phyloP scores from a whole-genome alignment of 257 asterid species.

The Solanum arcanum region DNA sequence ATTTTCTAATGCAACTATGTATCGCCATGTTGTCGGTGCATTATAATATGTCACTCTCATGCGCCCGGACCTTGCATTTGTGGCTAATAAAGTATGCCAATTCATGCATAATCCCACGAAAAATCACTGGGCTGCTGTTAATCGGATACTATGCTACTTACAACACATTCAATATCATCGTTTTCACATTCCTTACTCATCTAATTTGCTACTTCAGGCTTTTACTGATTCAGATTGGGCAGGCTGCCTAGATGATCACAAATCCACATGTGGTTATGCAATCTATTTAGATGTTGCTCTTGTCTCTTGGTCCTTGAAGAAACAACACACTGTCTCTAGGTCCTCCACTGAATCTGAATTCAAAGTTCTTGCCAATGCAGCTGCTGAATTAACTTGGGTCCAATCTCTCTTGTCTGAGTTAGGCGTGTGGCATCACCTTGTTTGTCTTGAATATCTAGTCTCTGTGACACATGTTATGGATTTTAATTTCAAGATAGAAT shows the following conservation, averaged over 20 bases:
- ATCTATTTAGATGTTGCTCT: not conserved
- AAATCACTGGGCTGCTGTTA: not conserved
- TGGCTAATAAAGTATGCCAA: not conserved
- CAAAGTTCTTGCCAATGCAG: not conserved
- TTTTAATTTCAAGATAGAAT: too few species aligned
- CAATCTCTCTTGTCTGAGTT: not conserved
- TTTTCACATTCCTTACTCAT: not conserved
- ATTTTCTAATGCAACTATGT: not conserved
- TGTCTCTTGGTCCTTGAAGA: not conserved
- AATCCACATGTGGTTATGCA: not conserved
- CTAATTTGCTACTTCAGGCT: not conserved
- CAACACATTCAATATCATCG: not conserved
- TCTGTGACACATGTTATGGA: too few species aligned
- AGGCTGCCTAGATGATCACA: not conserved
- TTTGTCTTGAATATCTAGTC: too few species aligned
- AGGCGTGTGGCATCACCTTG: too few species aligned
- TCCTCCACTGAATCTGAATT: not conserved
- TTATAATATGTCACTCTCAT: not conserved
- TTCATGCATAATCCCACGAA: not conserved
- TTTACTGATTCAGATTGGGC: not conserved
- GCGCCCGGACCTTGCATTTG: not conserved
- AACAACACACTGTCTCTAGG: not conserved
- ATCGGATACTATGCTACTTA: not conserved
- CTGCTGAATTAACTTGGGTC: not conserved
- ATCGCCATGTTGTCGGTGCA: not conserved